Conservation (phyloP, 1,284 basidiomycete species). For the Ustilago lituana region DNA sequence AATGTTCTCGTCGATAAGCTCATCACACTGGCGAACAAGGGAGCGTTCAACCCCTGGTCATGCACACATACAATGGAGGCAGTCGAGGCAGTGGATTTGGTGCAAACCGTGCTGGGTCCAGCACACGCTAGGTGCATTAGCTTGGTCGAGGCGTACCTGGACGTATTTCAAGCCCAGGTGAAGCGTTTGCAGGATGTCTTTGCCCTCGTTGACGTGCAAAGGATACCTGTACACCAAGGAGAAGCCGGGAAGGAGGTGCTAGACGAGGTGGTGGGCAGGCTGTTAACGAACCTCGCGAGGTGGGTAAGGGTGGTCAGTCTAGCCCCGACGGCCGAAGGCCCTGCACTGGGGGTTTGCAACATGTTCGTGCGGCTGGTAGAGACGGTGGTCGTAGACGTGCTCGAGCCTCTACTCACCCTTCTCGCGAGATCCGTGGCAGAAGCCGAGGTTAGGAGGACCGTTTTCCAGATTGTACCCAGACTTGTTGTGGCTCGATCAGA, state of each 20-base stretch:
- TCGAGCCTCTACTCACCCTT: not conserved
- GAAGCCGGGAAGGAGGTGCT: not conserved
- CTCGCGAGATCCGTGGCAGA: not conserved
- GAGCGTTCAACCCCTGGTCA: slow-evolving; percentile 51
- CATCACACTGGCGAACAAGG: slow-evolving; percentile 20
- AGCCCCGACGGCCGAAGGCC: not conserved
- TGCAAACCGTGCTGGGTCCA: slow-evolving; percentile 33
- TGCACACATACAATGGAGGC: slow-evolving; percentile 25
- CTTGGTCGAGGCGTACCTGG: slow-evolving; percentile 24
- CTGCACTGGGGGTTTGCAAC: no score
- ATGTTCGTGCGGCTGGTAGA: slow-evolving; percentile 3
- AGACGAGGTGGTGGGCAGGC: not conserved
- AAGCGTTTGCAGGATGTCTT: slow-evolving; percentile 15
- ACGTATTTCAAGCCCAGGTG: slow-evolving; percentile 4
- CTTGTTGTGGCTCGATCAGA: not conserved
- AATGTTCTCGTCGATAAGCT: slow-evolving; percentile 50
- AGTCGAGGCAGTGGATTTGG: slow-evolving; percentile 36
- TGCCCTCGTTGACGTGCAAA: not conserved
- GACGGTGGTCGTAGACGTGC: not conserved
- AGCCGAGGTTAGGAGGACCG: not conserved
- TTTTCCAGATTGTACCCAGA: not conserved
- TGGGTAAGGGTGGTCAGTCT: slow-evolving; percentile 1
- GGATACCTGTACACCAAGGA: no score
- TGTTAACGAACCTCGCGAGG: slow-evolving; percentile 6
- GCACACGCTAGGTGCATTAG: slow-evolving; percentile 24